A percentile compares a stretch with the other conserved stretches of the same genome.
Evolutionary conservation across 352 stramenopile species (phyloP).

Genomic region (Pythium folliculosum): DNA sequence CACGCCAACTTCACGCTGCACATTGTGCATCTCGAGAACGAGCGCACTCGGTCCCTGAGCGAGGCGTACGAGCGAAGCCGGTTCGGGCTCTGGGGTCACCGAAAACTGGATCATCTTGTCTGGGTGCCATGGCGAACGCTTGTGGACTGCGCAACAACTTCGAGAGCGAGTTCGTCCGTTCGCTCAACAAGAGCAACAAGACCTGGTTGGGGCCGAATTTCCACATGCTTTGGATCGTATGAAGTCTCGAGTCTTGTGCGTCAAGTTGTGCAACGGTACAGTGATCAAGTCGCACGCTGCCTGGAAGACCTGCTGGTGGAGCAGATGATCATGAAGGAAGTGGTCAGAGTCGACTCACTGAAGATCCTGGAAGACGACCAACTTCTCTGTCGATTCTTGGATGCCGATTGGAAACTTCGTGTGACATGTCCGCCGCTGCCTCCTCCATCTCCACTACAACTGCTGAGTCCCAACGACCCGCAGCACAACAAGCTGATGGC

Average conservation of each 20-base stretch:
- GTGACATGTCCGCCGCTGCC: conserved; percentile 8
- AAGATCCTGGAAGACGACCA: background rate
- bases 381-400: background rate
- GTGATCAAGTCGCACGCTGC: background rate
- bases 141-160: background rate
- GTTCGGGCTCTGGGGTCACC: background rate
- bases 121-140: conserved; percentile 24
- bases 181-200: background rate
- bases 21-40: conserved; percentile 14
- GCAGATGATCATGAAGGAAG: conserved; percentile 17
- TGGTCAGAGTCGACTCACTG: background rate
- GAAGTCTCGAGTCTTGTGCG: background rate
- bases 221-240: conserved; percentile 1
- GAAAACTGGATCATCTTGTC: conserved; percentile 21
- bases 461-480: background rate
- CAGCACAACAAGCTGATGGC: conserved; percentile 10
- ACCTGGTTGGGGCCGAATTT: background rate
- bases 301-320: conserved; percentile 8
- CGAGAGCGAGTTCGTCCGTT: background rate
- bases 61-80: conserved; percentile 10
- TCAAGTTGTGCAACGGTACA: background rate
- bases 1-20: conserved; percentile 11
- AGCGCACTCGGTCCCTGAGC: background rate
- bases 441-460: conserved; percentile 9
- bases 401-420: conserved; percentile 13